phyloP scores from a whole-genome alignment of 495 filamentous ascomycete species.

The Podospora anserina region DNA sequence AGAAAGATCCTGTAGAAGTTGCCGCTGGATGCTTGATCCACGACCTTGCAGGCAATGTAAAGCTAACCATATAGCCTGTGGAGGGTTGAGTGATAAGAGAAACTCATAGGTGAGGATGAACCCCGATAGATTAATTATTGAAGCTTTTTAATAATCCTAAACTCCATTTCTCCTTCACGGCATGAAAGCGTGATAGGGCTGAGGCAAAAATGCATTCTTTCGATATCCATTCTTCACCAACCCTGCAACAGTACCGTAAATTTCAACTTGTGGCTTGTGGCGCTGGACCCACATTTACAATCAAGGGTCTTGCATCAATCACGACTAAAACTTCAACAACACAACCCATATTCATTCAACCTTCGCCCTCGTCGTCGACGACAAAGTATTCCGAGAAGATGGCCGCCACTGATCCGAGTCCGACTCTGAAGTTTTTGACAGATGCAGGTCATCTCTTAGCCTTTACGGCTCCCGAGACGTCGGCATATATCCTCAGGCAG shows the following conservation, averaged over 20 bases:
- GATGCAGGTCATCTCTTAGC: constrained; percentile 52
- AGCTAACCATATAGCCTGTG: too few relatives aligned
- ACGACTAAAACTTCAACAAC: not conserved
- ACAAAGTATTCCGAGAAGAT: constrained; percentile 15
- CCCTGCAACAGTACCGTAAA: not conserved
- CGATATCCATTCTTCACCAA: not conserved
- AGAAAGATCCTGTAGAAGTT: too few relatives aligned
- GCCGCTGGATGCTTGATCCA: too few relatives aligned
- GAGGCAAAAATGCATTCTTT: not conserved
- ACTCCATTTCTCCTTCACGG: not conserved
- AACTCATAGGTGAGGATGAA: too few relatives aligned
- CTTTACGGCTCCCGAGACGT: constrained; percentile 44
- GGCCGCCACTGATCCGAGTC: constrained; percentile 29
- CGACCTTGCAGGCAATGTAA: too few relatives aligned
- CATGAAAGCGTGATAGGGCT: not conserved
- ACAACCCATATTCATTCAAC: too few relatives aligned
- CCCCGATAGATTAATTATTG: too few relatives aligned
- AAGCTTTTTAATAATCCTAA: not conserved
- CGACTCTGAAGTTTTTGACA: constrained; percentile 42
- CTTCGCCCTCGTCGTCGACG: not conserved
- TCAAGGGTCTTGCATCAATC: constrained; percentile 4
- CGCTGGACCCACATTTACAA: not conserved
- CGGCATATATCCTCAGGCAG: constrained; percentile 48
- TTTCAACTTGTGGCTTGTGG: not conserved
- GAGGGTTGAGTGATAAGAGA: too few relatives aligned